A percentile compares a stretch with the other conserved stretches of the same genome.
Evolutionary conservation across 768 basidiomycete genomes (phyloP).

Genomic region (Chiua virens): DNA sequence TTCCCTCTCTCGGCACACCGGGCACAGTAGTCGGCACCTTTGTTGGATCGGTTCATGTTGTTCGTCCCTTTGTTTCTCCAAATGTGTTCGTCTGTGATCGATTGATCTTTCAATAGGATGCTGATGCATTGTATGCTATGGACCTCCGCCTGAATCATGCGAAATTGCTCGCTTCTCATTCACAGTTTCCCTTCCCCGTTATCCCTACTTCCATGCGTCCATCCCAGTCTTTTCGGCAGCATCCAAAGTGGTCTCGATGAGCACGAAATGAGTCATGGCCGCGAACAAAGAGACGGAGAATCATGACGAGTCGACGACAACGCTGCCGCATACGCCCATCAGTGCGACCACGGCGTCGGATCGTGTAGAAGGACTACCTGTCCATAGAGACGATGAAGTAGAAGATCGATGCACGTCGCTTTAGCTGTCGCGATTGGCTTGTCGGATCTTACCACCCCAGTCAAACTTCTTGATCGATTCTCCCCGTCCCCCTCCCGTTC

Average conservation of each 20-base stretch:
- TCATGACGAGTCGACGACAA: conserved; percentile 29
- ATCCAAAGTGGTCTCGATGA: conserved; percentile 3
- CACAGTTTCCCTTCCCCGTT: conserved; percentile 4
- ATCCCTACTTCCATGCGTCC: conserved; percentile 1
- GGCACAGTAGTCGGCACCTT: too few relatives aligned
- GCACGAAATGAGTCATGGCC: conserved; percentile 4
- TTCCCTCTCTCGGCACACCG: too few relatives aligned
- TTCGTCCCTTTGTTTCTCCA: not conserved
- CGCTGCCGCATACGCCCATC: conserved; percentile 25
- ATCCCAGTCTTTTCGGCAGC: conserved; percentile 1
- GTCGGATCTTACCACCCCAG: conserved; percentile 16
- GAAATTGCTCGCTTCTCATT: conserved; percentile 2
- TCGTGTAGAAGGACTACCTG: conserved; percentile 3
- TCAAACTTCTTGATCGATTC: conserved; percentile 13
- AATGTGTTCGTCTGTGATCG: not conserved
- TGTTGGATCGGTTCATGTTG: not conserved
- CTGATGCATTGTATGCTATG: conserved; percentile 12
- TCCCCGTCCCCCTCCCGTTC: conserved; percentile 6
- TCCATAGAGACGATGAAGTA: conserved; percentile 16
- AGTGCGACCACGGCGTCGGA: conserved; percentile 6
- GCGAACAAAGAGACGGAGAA: conserved; percentile 25
- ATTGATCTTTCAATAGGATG: not conserved
- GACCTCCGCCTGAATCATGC: conserved; percentile 2
- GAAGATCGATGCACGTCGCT: conserved; percentile 4
- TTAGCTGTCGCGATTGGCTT: conserved; percentile 1